These are phyloP conservation scores for Grigorovia transvaalensis DNA, from an alignment of 805 yeast species.

Conservation along the genomic window DNA sequence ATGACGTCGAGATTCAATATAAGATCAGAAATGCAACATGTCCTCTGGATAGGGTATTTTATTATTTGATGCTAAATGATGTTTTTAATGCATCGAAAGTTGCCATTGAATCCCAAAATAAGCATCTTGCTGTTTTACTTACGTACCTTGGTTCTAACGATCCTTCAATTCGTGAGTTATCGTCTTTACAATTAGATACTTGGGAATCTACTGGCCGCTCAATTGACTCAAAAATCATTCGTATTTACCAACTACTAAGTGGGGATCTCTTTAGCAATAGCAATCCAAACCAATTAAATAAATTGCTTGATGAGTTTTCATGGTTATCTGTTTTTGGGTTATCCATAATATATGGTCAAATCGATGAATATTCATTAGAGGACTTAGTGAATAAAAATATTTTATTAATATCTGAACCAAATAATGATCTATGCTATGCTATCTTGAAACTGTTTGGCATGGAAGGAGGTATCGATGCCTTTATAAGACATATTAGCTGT, in stretches of 20 bases:
- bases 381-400: conserved; percentile 19
- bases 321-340: conserved; percentile 60
- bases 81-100: conserved; percentile 48
- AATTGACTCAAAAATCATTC: conserved; percentile 42
- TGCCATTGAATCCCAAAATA: conserved; percentile 52
- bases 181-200: conserved; percentile 49
- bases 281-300: conserved; percentile 17
- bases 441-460: conserved; percentile 14
- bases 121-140: conserved; percentile 60
- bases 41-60: conserved; percentile 41
- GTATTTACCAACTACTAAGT: conserved; percentile 54
- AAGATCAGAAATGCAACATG: conserved; percentile 29
- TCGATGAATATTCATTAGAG: conserved; percentile 28
- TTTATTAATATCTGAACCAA: background rate
- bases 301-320: conserved; percentile 38
- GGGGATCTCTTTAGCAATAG: conserved; percentile 36
- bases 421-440: conserved; percentile 6
- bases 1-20: conserved; percentile 27
- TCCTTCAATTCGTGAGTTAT: conserved; percentile 42
- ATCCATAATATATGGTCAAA: conserved; percentile 52
- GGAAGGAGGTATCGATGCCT: conserved; percentile 3
- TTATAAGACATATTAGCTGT: conserved; percentile 5
- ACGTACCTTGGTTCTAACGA: conserved; percentile 67
- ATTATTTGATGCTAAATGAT: conserved; percentile 43
- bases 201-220: conserved; percentile 45